Evolutionary conservation across 768 basidiomycete genomes (phyloP).

Genomic region (Collybiopsis luxurians): DNA sequence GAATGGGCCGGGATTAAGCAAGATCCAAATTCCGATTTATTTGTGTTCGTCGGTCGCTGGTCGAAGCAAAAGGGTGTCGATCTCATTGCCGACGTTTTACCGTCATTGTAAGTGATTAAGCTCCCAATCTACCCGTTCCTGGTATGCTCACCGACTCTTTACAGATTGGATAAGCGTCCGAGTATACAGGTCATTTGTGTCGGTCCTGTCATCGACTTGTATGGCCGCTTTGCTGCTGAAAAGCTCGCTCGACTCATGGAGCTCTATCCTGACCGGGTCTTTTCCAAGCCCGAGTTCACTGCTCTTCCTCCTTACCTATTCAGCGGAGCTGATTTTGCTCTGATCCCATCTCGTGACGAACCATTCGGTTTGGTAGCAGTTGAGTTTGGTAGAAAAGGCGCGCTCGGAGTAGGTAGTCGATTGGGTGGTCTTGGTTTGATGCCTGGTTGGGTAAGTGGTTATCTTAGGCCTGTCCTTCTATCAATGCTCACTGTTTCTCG

Average conservation of each 20-base stretch:
- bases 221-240: slow-evolving; percentile 94
- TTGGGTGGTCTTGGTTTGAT: slow-evolving; percentile 94
- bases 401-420: slow-evolving; percentile 91
- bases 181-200: slow-evolving; percentile 86
- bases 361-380: slow-evolving; percentile 96
- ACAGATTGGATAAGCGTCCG: slow-evolving; percentile 80
- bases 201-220: slow-evolving; percentile 93
- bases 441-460: slow-evolving; percentile 86
- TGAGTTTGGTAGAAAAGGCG: slow-evolving; percentile 95
- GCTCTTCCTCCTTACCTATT: slow-evolving; percentile 91
- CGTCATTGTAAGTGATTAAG: slow-evolving; percentile 62
- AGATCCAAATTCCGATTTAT: slow-evolving; percentile 85
- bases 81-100: slow-evolving; percentile 95
- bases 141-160: slow-evolving; percentile 8
- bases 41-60: slow-evolving; percentile 97
- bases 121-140: neutral
- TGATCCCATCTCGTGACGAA: slow-evolving; percentile 95
- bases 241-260: slow-evolving; percentile 94
- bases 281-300: slow-evolving; percentile 96
- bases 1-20: slow-evolving; percentile 95
- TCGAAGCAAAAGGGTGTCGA: slow-evolving; percentile 99
- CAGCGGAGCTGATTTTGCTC: slow-evolving; percentile 91
- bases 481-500: slow-evolving; percentile 2
- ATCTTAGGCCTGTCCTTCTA: neutral
- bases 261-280: slow-evolving; percentile 91